phyloP scores from a whole-genome alignment of 371 early-diverging fungal species.

The Batrachochytrium dendrobatidis region DNA sequence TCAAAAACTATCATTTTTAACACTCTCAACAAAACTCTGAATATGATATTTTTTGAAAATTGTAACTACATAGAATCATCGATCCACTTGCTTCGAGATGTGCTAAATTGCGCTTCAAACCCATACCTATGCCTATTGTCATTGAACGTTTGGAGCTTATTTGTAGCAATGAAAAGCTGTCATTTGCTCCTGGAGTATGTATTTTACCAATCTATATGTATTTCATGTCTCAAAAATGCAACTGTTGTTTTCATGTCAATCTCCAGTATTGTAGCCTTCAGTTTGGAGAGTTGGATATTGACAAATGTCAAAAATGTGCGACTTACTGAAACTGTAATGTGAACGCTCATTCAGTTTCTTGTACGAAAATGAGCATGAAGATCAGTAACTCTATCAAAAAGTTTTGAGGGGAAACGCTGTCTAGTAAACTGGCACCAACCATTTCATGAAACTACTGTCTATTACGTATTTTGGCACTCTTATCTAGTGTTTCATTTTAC shows the following conservation, averaged over 20 bases:
- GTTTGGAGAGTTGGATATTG: background rate
- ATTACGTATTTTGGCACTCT: too few species aligned
- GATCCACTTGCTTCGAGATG: slow-evolving; percentile 94
- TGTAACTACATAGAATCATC: slow-evolving; percentile 60
- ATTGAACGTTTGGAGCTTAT: slow-evolving; percentile 57
- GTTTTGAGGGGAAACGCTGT: too few species aligned
- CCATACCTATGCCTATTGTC: slow-evolving; percentile 52
- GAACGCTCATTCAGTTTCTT: too few species aligned
- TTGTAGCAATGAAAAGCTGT: slow-evolving; percentile 58
- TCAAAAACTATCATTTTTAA: background rate
- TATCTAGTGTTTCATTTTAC: too few species aligned
- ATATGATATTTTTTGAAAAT: background rate
- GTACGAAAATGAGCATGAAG: too few species aligned
- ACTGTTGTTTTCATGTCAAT: background rate
- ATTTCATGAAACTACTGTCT: too few species aligned
- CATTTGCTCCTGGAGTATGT: slow-evolving; percentile 20
- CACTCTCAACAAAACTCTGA: background rate
- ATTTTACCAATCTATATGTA: background rate
- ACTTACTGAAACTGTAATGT: too few species aligned
- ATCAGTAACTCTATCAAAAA: too few species aligned
- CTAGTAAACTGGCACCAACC: too few species aligned
- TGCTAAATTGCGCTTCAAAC: slow-evolving; percentile 91
- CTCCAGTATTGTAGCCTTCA: too few species aligned
- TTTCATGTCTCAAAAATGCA: background rate
- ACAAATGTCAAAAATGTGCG: too few species aligned